These are phyloP conservation scores for Neofusicoccum ribis DNA, from an alignment of 2,329 filamentous ascomycete genomes.

Conservation along the genomic window DNA sequence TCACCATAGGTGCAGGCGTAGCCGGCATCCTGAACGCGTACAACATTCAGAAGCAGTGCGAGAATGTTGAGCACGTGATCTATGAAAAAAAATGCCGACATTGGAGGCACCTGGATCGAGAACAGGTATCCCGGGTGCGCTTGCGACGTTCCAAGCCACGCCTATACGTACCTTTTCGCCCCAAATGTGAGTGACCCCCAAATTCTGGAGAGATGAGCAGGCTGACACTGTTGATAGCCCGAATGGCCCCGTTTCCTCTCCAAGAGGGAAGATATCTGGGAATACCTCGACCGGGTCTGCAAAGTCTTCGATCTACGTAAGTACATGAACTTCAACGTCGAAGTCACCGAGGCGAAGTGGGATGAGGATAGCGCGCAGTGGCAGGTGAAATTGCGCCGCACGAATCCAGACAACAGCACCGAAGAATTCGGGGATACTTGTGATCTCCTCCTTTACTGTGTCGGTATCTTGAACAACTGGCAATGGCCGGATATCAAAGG, in stretches of 20 bases:
- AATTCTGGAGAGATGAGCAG: no score
- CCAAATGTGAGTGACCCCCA: no score
- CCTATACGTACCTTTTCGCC: conserved; percentile 39
- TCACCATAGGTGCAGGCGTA: conserved; percentile 52
- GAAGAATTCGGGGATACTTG: conserved; percentile 44
- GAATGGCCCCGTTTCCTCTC: conserved; percentile 52
- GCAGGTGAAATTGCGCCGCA: conserved; percentile 46
- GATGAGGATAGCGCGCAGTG: conserved; percentile 52
- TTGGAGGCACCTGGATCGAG: conserved; percentile 50
- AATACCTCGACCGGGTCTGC: conserved; percentile 52
- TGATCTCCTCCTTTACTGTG: conserved; percentile 46
- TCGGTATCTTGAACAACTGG: conserved; percentile 45
- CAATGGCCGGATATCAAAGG: conserved; percentile 42
- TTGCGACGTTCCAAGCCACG: conserved; percentile 49
- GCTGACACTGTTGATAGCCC: conserved; percentile 28
- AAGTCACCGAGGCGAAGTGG: conserved; percentile 51
- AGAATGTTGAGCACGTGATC: conserved; percentile 49
- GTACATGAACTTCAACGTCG: conserved; percentile 55
- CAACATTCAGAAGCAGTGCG: conserved; percentile 47
- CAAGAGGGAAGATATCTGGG: conserved; percentile 48
- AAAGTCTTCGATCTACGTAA: conserved; percentile 51
- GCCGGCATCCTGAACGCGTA: conserved; percentile 51
- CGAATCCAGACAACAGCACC: conserved; percentile 11
- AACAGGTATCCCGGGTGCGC: conserved; percentile 45
- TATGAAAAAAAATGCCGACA: conserved; percentile 51